phyloP scores from a whole-genome alignment of 1,284 basidiomycete species.

The Flammula alnicola region DNA sequence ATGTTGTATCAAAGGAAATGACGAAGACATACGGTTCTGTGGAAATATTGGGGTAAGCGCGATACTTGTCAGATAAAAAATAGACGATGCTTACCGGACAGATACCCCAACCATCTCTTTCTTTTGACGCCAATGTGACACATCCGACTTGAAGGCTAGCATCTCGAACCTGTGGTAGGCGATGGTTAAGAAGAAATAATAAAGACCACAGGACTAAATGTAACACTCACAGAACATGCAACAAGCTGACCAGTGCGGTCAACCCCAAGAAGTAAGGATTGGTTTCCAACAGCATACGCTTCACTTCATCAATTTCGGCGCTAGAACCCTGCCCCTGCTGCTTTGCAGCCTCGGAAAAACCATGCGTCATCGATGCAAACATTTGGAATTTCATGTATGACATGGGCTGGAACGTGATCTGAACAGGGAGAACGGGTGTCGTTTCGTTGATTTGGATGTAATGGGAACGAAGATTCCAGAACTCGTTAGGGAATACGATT shows the following conservation, averaged over 20 bases:
- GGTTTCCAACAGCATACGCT: constrained; percentile 93
- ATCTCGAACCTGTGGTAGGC: constrained; percentile 78
- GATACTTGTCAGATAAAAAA: constrained; percentile 6
- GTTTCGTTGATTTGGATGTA: constrained; percentile 82
- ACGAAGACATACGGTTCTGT: constrained; percentile 33
- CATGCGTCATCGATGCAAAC: constrained; percentile 79
- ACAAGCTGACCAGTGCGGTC: constrained; percentile 80
- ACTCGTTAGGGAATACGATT: constrained; percentile 92
- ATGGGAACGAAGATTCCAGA: constrained; percentile 87
- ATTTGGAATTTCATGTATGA: constrained; percentile 86
- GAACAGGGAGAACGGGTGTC: constrained; percentile 74
- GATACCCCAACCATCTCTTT: constrained; percentile 88
- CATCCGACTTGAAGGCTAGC: constrained; percentile 93
- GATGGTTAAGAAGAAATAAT: not conserved
- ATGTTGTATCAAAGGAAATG: constrained; percentile 10
- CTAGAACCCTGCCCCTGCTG: constrained; percentile 65
- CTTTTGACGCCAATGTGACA: constrained; percentile 93
- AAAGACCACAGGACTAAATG: not conserved
- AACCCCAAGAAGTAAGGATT: constrained; percentile 89
- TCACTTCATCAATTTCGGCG: constrained; percentile 90
- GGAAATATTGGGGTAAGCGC: constrained; percentile 6
- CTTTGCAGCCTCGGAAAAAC: constrained; percentile 83
- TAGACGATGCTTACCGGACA: constrained; percentile 56
- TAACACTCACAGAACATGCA: constrained; percentile 81
- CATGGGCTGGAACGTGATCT: constrained; percentile 85